Evolutionary conservation across 1,284 basidiomycete species (phyloP).

Genomic region (Gymnopus androsaceus): DNA sequence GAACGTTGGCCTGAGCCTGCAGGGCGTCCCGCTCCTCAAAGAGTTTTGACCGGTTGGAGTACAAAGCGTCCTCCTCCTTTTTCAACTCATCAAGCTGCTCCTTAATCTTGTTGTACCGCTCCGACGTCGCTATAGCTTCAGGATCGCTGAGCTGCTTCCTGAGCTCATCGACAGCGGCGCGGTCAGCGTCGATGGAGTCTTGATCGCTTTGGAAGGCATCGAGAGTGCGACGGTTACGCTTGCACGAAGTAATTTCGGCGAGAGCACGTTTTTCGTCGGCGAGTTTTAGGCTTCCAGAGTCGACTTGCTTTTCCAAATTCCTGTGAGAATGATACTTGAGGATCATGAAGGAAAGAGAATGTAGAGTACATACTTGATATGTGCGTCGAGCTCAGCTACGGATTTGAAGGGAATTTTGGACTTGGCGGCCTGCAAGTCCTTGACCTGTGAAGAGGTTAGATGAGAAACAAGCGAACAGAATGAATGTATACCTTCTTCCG

Average conservation of each 20-base stretch:
- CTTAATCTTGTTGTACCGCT: constrained; percentile 84
- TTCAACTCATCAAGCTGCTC: constrained; percentile 86
- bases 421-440: constrained; percentile 85
- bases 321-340: constrained; percentile 40
- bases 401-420: constrained; percentile 85
- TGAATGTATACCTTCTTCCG: constrained; percentile 72
- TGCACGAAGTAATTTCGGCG: constrained; percentile 79
- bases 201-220: constrained; percentile 82
- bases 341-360: constrained; percentile 1
- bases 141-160: constrained; percentile 90
- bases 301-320: constrained; percentile 84
- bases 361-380: constrained; percentile 67
- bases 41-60: constrained; percentile 81
- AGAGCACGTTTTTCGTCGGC: constrained; percentile 96
- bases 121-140: constrained; percentile 79
- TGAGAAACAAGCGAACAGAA: not conserved
- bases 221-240: constrained; percentile 70
- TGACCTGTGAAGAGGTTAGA: constrained; percentile 56
- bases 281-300: constrained; percentile 90
- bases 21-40: constrained; percentile 86
- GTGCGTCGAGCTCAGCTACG: constrained; percentile 85
- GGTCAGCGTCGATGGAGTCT: constrained; percentile 81
- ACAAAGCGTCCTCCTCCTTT: constrained; percentile 85
- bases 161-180: constrained; percentile 77
- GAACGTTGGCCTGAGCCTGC: constrained; percentile 69